A percentile compares a stretch with the other conserved stretches of the same genome.
These are phyloP conservation scores for Fomitopsis serialis DNA, from an alignment of 768 basidiomycete species.

Conservation along the genomic window DNA sequence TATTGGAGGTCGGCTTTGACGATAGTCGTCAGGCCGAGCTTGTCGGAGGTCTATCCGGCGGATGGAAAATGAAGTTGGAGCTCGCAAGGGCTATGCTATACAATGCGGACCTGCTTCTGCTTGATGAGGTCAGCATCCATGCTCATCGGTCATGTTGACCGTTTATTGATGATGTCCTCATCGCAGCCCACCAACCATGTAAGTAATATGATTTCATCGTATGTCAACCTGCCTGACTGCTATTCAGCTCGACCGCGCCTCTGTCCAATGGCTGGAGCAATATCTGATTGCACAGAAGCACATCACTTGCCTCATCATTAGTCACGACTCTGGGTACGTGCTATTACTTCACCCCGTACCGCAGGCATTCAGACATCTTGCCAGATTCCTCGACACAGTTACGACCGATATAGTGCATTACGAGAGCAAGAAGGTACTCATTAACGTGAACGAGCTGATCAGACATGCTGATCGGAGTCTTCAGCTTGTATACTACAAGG, in stretches of 20 bases:
- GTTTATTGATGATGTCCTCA: conserved; percentile 10
- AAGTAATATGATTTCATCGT: conserved; percentile 27
- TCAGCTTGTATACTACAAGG: conserved; percentile 88
- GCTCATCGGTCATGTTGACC: background rate
- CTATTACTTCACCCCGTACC: conserved; percentile 3
- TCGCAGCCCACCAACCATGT: conserved; percentile 87
- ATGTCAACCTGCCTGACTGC: background rate
- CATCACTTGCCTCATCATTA: conserved; percentile 89
- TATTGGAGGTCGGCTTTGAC: conserved; percentile 88
- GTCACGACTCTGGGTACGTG: conserved; percentile 89
- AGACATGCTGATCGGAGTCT: background rate
- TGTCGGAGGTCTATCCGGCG: conserved; percentile 89
- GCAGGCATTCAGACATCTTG: background rate
- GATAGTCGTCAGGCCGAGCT: conserved; percentile 76
- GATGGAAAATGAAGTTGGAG: conserved; percentile 99
- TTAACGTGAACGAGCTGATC: background rate
- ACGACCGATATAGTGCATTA: conserved; percentile 98
- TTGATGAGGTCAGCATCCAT: conserved; percentile 63
- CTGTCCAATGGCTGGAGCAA: conserved; percentile 88
- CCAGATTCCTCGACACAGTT: conserved; percentile 87
- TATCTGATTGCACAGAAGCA: conserved; percentile 79
- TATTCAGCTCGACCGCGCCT: conserved; percentile 66
- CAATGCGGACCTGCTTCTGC: conserved; percentile 79
- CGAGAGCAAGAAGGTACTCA: conserved; percentile 77
- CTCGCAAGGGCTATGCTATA: conserved; percentile 95